Base-by-base conservation (phyloP, 208 protist genomes). In the Leishmania gerbilli region DNA sequence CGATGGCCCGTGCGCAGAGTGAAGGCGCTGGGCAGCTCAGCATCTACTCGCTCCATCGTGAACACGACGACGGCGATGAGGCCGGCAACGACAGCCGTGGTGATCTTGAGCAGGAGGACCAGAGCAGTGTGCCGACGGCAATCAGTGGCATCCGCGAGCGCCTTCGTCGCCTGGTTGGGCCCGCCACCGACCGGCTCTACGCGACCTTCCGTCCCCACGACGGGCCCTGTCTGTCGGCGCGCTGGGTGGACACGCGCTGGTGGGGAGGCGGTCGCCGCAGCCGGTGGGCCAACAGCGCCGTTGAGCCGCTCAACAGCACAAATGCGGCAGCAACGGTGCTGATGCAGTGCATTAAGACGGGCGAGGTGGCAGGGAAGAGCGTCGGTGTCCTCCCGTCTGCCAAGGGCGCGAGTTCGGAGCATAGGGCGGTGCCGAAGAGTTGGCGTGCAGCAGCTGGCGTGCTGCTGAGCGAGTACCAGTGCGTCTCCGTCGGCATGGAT, bases 161-260 rank as follows among this genome's bases (percentile, higher is more conserved):
- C 8, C 55, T 79, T 5, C 64, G 60, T 51, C 47, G 51, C 27
- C 67, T 85, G 31, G 51, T 86, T 6, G 27, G 53, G 15, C 77
- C 72, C 7, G 58, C 72, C 60, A 49, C 74, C 31, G 75, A 84
- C 13, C 79, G 83, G 24, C 79, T 94, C 34, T 96, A 93, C 83
- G 86, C 62, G 42, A 76, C 51, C 47, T 92, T 86, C 76, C 27
- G 60, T 42, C 79, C 91, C 37, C 86, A 92, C 74, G 74, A 72
- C 27, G 78, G 83, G 31, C 82, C 87, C 13, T 82, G 93, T 24
- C 80, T 84, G 27, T 76, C 82, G 37, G 88, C 91, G 67, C 87
- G 87, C 56, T 96, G 93, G 93, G 69, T 90, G 17, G 93, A 96
- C 78, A 80, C 91, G 56, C 91, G 89, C 58, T 93, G 93, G 83